Conservation (phyloP, 257 asterid species). For the Nicotiana undulata region DNA sequence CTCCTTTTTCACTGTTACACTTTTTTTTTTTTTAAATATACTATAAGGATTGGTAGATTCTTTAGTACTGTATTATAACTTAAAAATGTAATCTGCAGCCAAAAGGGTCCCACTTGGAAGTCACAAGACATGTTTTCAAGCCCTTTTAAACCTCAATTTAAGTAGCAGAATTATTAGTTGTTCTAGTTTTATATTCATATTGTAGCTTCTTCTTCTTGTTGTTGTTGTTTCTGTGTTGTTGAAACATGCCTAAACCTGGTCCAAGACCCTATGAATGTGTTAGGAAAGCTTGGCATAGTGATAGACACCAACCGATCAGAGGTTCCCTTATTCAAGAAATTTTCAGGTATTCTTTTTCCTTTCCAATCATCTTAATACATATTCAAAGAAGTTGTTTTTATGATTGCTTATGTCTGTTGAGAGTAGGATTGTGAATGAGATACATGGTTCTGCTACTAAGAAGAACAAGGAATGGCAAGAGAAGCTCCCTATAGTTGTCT, state of each 20-base stretch:
- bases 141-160: background rate
- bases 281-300: constrained; percentile 98
- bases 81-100: background rate
- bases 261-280: constrained; percentile 94
- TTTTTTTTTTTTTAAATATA: too few species aligned
- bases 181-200: background rate
- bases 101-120: background rate
- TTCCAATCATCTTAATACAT: background rate
- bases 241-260: constrained; percentile 86
- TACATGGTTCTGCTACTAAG: constrained; percentile 55
- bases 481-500: constrained; percentile 84
- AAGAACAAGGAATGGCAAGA: constrained; percentile 95
- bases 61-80: background rate
- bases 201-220: background rate
- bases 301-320: constrained; percentile 76
- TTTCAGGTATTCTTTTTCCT: constrained; percentile 48
- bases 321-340: constrained; percentile 89
- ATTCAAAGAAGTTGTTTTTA: background rate
- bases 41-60: background rate
- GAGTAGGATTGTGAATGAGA: constrained; percentile 51
- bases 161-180: background rate
- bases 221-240: constrained; percentile 5
- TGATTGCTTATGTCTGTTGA: background rate
- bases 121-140: background rate
- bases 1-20: background rate